Conservation (phyloP, 306 rosid genomes). For the Acacia melanoxylon region DNA sequence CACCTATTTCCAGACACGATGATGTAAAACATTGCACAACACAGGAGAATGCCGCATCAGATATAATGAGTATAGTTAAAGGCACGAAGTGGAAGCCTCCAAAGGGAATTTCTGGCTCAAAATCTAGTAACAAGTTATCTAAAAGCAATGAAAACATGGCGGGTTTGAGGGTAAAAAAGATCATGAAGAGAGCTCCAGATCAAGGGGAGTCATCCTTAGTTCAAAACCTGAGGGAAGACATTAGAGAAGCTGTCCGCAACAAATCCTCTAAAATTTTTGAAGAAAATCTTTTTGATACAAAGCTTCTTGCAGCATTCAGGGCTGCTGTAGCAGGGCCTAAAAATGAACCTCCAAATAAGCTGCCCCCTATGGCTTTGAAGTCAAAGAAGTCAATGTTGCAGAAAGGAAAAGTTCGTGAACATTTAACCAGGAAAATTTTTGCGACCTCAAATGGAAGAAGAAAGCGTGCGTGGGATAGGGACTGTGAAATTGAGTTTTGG, state of each 20-base stretch:
- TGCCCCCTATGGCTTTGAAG: conserved; percentile 64
- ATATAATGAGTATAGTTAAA: conserved; percentile 76
- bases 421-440: conserved; percentile 88
- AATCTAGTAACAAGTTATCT: conserved; percentile 44
- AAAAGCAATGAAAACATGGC: conserved; percentile 55
- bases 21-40: conserved; percentile 35
- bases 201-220: conserved; percentile 79
- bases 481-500: conserved; percentile 97
- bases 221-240: conserved; percentile 80
- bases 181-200: conserved; percentile 82
- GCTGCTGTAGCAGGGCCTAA: conserved; percentile 79
- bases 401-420: conserved; percentile 86
- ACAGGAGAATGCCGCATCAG: conserved; percentile 41
- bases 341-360: conserved; percentile 66
- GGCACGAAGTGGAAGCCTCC: conserved; percentile 57
- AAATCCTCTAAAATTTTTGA: conserved; percentile 67
- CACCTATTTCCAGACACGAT: conserved; percentile 35
- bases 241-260: conserved; percentile 83
- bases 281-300: conserved; percentile 75
- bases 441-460: conserved; percentile 75
- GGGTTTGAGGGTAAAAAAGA: conserved; percentile 92
- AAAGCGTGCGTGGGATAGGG: conserved; percentile 98
- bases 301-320: conserved; percentile 96
- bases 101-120: conserved; percentile 39
- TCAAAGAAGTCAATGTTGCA: conserved; percentile 77